Percentiles rank a stretch among this genome's conserved stretches.
Conservation (phyloP, 139 green algal species). For the Medakamo hakoo region DNA sequence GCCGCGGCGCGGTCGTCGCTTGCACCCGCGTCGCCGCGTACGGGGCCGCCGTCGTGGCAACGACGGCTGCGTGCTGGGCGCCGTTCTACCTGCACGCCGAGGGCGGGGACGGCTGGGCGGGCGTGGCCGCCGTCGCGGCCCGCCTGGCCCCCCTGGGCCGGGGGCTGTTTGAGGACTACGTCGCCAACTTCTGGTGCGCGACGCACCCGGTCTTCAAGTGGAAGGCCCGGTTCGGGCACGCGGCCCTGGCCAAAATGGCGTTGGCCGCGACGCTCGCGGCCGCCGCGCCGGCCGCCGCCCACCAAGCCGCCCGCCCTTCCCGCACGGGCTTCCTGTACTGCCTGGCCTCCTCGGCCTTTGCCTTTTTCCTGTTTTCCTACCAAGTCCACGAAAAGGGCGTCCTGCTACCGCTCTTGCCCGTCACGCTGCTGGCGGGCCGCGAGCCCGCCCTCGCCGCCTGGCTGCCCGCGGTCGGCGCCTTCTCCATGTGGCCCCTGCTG, state of each 20-base stretch:
- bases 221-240: slow-evolving; percentile 34
- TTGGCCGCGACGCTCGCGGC: slow-evolving; percentile 39
- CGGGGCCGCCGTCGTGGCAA: slow-evolving; percentile 31
- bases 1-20: neutral
- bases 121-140: neutral
- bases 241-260: slow-evolving; percentile 31
- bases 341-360: slow-evolving; percentile 62
- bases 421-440: slow-evolving; percentile 40
- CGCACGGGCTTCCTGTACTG: slow-evolving; percentile 47
- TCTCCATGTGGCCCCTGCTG: slow-evolving; percentile 88
- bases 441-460: slow-evolving; percentile 35
- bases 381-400: slow-evolving; percentile 98
- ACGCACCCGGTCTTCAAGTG: slow-evolving; percentile 73
- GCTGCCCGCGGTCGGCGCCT: slow-evolving; percentile 30
- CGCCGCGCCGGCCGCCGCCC: slow-evolving; percentile 17
- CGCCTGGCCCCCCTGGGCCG: slow-evolving; percentile 25
- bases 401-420: slow-evolving; percentile 74
- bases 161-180: slow-evolving; percentile 95
- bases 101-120: neutral
- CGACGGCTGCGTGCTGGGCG: slow-evolving; percentile 61
- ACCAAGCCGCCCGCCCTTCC: slow-evolving; percentile 39
- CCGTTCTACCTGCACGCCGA: slow-evolving; percentile 40
- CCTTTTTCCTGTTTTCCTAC: slow-evolving; percentile 95
- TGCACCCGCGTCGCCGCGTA: neutral
- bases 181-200: slow-evolving; percentile 94